Evolutionary conservation across 192 early-diverging fungal genomes (phyloP), one percentile per base, ranked within the genome.

Genomic region (Geranomyces variabilis): DNA sequence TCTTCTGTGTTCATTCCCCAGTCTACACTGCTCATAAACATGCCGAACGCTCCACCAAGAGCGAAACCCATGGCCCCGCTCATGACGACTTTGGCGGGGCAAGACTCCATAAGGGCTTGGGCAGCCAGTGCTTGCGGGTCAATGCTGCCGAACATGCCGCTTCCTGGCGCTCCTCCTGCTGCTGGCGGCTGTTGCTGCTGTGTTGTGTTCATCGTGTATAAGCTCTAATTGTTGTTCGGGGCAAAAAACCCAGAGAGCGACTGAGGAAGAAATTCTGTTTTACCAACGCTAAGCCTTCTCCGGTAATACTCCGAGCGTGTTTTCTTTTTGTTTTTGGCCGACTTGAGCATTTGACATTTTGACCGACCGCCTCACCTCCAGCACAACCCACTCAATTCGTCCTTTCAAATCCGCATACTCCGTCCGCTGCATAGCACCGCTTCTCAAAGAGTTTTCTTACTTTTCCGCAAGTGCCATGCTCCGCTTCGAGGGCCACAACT

Each of bases 21-120:
- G 83, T 96, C 95, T 67, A 95, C 92, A 7, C 89, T 90, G 15
- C 92, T 91, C 87, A 99, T 93, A 67, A 99, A 92, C 60, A 96
- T 75, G 36, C 97, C 96, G 65, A 99, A 95, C 2, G 94, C 80
- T 34, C 87, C 89, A 53, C 96, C 97, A 68, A 97, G 81, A 26
- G 84, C 95, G 78, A 94, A 96, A 66, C 96, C 92, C 89, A 55
- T 69, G 24, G 46, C 73, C 36, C 69, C 71, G 31, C 68, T 70
- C 29, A 79, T 34, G 1, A 67, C 74, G 19, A 68, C 74, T 65
- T 79, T 81, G 19, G 79, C 71, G 3, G 80, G 79, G 74, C 80
- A 83, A 19, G 80, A 75, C 60, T 81, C 80, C 58, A 73, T 80
- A 22, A 76, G n/a, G 13, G 63, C 66, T 14, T 61, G 58, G 31